Conservation (phyloP, 257 asterid species). For the Ajuga chamaepitys region DNA sequence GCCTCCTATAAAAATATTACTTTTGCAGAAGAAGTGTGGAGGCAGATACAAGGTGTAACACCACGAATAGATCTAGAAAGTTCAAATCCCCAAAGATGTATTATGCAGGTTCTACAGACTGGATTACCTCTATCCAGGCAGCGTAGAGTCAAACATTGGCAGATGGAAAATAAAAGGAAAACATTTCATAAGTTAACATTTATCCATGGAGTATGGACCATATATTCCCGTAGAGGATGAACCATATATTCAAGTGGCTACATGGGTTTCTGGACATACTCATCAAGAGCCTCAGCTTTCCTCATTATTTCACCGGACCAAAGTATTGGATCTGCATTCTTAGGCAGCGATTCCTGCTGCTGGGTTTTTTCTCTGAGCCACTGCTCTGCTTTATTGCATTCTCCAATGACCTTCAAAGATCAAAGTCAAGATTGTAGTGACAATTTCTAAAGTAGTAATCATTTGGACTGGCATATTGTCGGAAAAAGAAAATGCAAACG, state of each 20-base stretch:
- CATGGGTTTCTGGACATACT: conserved; percentile 43
- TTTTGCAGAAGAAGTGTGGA: not conserved
- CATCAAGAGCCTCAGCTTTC: conserved; percentile 56
- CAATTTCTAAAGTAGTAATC: not conserved
- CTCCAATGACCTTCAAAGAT: conserved; percentile 54
- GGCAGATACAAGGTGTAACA: not conserved
- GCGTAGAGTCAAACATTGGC: not conserved
- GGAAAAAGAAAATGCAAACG: not conserved
- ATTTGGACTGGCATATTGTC: not conserved
- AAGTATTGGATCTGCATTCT: conserved; percentile 72
- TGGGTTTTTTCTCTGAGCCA: conserved; percentile 77
- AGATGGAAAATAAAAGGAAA: not conserved
- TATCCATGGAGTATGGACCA: not conserved
- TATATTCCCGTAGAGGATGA: conserved; percentile 4
- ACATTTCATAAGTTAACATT: not conserved
- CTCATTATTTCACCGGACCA: conserved; percentile 66
- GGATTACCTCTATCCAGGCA: not conserved
- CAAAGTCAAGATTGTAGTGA: conserved; percentile 2
- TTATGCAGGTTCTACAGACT: not conserved
- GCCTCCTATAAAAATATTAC: not conserved
- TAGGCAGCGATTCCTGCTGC: conserved; percentile 72
- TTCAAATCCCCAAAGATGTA: not conserved
- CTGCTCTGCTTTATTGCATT: conserved; percentile 73
- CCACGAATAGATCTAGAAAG: not conserved
- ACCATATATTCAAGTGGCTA: conserved; percentile 2